Evolutionary conservation across 352 stramenopile genomes (phyloP).

Genomic region (Halophytophthora batemanensis): DNA sequence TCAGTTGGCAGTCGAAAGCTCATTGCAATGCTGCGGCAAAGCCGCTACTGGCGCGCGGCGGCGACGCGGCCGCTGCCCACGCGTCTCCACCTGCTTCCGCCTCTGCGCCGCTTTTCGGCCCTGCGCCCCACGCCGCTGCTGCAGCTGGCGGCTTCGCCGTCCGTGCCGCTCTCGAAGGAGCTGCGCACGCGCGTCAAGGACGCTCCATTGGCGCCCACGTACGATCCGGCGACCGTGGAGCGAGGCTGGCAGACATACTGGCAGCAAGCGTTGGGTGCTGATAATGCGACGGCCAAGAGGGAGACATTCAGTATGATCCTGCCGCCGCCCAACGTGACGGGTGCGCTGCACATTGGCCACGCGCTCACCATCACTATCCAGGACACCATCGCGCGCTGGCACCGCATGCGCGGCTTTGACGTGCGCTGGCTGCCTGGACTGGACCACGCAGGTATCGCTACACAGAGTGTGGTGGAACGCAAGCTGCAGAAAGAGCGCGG

Average conservation of each 20-base stretch:
- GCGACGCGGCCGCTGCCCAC: too few relatives aligned
- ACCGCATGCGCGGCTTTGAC: slow-evolving; percentile 97
- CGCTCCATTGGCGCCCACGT: slow-evolving; percentile 50
- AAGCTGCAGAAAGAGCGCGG: slow-evolving; percentile 95
- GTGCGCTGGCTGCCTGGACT: slow-evolving; percentile 97
- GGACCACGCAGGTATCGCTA: slow-evolving; percentile 99
- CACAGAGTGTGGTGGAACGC: slow-evolving; percentile 98
- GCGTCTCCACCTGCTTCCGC: too few relatives aligned
- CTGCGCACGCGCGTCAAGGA: slow-evolving; percentile 52
- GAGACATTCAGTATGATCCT: slow-evolving; percentile 85
- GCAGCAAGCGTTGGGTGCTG: slow-evolving; percentile 42
- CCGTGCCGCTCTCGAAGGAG: slow-evolving; percentile 33
- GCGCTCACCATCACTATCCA: slow-evolving; percentile 97
- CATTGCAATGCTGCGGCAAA: too few relatives aligned
- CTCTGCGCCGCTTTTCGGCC: neutral
- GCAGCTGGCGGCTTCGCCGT: slow-evolving; percentile 2
- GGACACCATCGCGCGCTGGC: slow-evolving; percentile 95
- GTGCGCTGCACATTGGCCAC: slow-evolving; percentile 97
- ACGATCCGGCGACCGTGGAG: slow-evolving; percentile 66
- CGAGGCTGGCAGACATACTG: slow-evolving; percentile 71
- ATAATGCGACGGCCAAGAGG: slow-evolving; percentile 7
- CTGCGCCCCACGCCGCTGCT: slow-evolving; percentile 4
- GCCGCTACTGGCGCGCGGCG: too few relatives aligned
- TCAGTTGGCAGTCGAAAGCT: too few relatives aligned
- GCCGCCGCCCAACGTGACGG: slow-evolving; percentile 97